These are phyloP conservation scores for Lasiosphaeria miniovina DNA, from an alignment of 495 filamentous ascomycete species.

Conservation along the genomic window DNA sequence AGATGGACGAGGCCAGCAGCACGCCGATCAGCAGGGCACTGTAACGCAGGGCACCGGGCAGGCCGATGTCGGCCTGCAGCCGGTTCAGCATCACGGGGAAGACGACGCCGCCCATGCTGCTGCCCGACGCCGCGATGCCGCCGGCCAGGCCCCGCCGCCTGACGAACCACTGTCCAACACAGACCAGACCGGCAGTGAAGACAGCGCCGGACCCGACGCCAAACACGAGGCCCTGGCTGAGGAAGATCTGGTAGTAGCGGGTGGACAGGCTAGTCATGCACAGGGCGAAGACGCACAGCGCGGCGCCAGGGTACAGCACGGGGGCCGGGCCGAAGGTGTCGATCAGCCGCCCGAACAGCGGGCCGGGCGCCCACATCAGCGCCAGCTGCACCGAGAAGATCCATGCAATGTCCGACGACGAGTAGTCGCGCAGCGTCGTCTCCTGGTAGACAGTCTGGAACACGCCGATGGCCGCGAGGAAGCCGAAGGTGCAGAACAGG, in stretches of 20 bases:
- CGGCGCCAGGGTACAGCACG: slow-evolving; percentile 55
- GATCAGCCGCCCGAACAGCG: slow-evolving; percentile 54
- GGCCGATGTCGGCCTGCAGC: slow-evolving; percentile 62
- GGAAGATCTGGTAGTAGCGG: slow-evolving; percentile 63
- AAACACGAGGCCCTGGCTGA: slow-evolving; percentile 55
- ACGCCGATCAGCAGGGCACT: slow-evolving; percentile 66
- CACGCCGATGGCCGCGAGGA: too few relatives aligned
- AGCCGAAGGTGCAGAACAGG: too few relatives aligned
- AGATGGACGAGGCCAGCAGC: slow-evolving; percentile 58
- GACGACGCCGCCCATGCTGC: slow-evolving; percentile 65
- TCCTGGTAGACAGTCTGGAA: too few relatives aligned
- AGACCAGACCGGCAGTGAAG: slow-evolving; percentile 62
- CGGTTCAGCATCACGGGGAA: slow-evolving; percentile 68
- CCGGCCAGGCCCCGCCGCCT: slow-evolving; percentile 63
- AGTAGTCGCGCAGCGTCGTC: too few relatives aligned
- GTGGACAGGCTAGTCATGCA: slow-evolving; percentile 67
- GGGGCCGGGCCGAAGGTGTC: slow-evolving; percentile 66
- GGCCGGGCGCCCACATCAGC: too few relatives aligned
- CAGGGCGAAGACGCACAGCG: slow-evolving; percentile 65
- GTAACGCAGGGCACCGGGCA: slow-evolving; percentile 69
- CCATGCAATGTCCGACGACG: too few relatives aligned
- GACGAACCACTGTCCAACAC: slow-evolving; percentile 66
- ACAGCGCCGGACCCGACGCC: slow-evolving; percentile 58
- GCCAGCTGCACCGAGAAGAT: too few relatives aligned
- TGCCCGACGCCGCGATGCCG: slow-evolving; percentile 65